Base-by-base conservation (phyloP, 129 eudicot genomes). In the Solidago caesia region DNA sequence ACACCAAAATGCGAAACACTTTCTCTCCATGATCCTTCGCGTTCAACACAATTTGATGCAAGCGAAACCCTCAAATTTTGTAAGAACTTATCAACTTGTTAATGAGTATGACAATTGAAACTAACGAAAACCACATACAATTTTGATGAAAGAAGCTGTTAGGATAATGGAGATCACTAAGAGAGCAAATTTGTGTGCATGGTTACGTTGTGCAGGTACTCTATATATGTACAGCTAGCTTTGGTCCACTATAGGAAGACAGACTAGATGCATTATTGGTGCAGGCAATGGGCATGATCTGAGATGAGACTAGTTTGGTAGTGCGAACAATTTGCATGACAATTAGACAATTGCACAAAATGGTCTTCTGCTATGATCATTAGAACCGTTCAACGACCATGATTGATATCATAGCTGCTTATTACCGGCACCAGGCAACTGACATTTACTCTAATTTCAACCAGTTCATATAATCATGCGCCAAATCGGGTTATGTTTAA, bases 261-360 rank as follows among this genome's bases (percentile, higher is more conserved):
- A 67, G 74, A 41, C 63, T 26, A 72, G 72, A 70, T 62, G 71
- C 75, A 70, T 77, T 74, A 14, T 53, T 60, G 46, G 58, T 73
- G 73, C 41, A 72, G 26, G 64, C 80, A 15, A 75, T 74, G 74
- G 55, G 84, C 71, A 46, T 80, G 84, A 75, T 45, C 16, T 62
- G 49, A 67, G 39, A 59, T 33, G 39, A 44, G 29, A 56, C 61
- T 70, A 58, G 83, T 72, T 82, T 72, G 89, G 89, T 85, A 46
- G 78, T 43, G 53, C 80, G 67, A 63, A 29, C 81, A 73, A 47
- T 76, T 52, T 64, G 89, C 85, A 73, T 82, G 89, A 84, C 68
- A n/a, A 44, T 46, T 68, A 47, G 63, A 69, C 9, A 15, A 27
- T 29, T 56, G 61, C 29, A 46, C 51, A 9, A 5, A 6, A 70